These are phyloP conservation scores for Globisporangium okanoganense DNA, from an alignment of 352 stramenopile species.

Conservation along the genomic window DNA sequence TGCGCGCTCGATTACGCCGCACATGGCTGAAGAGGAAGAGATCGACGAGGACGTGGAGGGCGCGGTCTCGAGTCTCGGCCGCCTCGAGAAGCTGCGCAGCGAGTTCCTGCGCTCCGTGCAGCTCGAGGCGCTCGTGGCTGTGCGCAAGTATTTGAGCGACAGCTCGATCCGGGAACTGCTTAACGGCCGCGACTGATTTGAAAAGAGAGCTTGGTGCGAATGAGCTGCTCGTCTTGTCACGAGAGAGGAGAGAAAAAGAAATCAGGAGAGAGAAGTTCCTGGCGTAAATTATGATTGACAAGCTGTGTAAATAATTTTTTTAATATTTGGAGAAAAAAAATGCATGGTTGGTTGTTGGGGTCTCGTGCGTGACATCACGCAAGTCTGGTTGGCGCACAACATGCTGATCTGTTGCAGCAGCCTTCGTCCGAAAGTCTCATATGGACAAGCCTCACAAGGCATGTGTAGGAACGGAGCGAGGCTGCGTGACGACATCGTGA, in stretches of 20 bases:
- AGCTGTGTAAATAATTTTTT: neutral
- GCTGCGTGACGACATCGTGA: neutral
- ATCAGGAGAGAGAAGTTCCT: neutral
- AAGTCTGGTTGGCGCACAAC: neutral
- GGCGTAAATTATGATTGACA: neutral
- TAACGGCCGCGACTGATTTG: slow-evolving; percentile 28
- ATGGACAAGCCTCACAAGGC: neutral
- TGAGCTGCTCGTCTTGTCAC: neutral
- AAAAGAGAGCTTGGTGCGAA: neutral
- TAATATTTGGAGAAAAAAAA: neutral
- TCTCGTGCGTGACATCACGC: neutral
- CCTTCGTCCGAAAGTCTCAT: too few species aligned
- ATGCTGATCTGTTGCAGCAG: too few species aligned
- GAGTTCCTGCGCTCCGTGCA: slow-evolving; percentile 78
- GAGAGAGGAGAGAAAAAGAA: neutral
- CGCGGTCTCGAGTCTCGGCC: slow-evolving; percentile 25
- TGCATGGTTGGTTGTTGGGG: neutral
- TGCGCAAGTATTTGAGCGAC: slow-evolving; percentile 71
- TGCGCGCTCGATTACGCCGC: slow-evolving; percentile 53
- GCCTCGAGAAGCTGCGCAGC: slow-evolving; percentile 48
- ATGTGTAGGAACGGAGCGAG: neutral
- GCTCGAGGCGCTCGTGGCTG: slow-evolving; percentile 67
- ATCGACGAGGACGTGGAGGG: slow-evolving; percentile 38
- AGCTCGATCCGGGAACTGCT: slow-evolving; percentile 63
- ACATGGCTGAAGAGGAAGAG: slow-evolving; percentile 47